Conservation (phyloP, 2,329 filamentous ascomycete species). For the Rhynchosporium agropyri region DNA sequence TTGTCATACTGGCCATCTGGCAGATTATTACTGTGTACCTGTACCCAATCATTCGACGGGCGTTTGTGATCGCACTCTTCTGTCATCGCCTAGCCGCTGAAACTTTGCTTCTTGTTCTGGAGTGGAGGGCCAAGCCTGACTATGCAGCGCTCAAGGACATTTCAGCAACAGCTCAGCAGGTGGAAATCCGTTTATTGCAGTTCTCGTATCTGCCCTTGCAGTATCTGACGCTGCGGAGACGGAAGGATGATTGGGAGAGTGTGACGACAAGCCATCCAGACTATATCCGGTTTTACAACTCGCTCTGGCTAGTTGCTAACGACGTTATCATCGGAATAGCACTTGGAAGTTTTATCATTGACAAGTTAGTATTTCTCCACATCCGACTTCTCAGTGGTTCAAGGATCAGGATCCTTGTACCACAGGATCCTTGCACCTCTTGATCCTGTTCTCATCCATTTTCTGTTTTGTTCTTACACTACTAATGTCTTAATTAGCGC, state of each 20-base stretch:
- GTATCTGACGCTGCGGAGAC: constrained; percentile 75
- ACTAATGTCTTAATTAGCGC: constrained; percentile 57
- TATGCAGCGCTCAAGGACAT: constrained; percentile 90
- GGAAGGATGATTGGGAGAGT: constrained; percentile 92
- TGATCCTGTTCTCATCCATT: no score
- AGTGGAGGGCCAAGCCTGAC: constrained; percentile 79
- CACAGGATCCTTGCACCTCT: no score
- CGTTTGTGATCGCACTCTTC: constrained; percentile 79
- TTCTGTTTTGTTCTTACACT: no score
- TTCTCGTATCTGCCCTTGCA: constrained; percentile 96
- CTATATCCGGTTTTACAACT: constrained; percentile 99
- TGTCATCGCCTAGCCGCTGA: constrained; percentile 82
- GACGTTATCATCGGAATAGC: constrained; percentile 97
- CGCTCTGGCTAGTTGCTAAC: constrained; percentile 96
- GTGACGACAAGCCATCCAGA: constrained; percentile 94
- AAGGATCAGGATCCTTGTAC: no score
- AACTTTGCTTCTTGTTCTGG: constrained; percentile 73
- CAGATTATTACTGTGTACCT: constrained; percentile 73
- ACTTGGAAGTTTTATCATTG: constrained; percentile 93
- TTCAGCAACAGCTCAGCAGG: constrained; percentile 93
- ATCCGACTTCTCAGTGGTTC: no score
- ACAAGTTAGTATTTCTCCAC: constrained; percentile 44
- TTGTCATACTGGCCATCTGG: constrained; percentile 68
- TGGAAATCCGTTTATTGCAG: constrained; percentile 95
- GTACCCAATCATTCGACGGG: constrained; percentile 72